Conservation (phyloP, 306 rosid genomes). For the Alnus rubra region DNA sequence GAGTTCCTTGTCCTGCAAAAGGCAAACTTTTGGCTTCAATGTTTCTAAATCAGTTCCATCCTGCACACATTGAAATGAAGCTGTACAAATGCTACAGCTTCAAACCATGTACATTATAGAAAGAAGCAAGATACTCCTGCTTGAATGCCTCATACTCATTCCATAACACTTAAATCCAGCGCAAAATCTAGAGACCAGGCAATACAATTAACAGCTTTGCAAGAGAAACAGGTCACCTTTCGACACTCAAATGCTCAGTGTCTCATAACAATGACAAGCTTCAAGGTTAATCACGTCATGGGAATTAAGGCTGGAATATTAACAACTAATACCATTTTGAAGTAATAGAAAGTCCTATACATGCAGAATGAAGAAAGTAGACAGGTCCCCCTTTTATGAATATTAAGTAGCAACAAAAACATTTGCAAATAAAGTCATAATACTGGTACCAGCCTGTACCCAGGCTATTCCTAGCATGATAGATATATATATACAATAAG, state of each 20-base stretch:
- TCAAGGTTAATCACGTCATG: not conserved
- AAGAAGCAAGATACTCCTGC: slow-evolving; percentile 9
- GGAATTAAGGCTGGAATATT: not conserved
- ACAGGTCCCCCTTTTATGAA: not conserved
- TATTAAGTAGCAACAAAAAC: not conserved
- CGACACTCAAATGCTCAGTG: not conserved
- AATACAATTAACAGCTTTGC: not conserved
- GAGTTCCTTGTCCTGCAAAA: slow-evolving; percentile 81
- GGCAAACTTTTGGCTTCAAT: not conserved
- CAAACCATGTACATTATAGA: not conserved
- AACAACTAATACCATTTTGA: not conserved
- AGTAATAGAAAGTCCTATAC: not conserved
- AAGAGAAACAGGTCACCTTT: not conserved
- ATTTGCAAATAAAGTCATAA: not conserved
- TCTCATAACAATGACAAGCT: not conserved
- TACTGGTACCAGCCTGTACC: not conserved
- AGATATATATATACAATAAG: too few species aligned
- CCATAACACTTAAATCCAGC: not conserved
- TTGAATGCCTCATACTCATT: slow-evolving; percentile 1
- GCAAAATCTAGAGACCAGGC: not conserved
- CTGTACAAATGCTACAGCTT: not conserved
- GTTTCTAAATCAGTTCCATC: slow-evolving; percentile 13
- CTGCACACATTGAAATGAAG: not conserved
- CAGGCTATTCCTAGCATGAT: not conserved
- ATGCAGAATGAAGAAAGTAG: not conserved